These are phyloP conservation scores for Amylocystis lapponica DNA, from an alignment of 768 basidiomycete species.

Conservation along the genomic window DNA sequence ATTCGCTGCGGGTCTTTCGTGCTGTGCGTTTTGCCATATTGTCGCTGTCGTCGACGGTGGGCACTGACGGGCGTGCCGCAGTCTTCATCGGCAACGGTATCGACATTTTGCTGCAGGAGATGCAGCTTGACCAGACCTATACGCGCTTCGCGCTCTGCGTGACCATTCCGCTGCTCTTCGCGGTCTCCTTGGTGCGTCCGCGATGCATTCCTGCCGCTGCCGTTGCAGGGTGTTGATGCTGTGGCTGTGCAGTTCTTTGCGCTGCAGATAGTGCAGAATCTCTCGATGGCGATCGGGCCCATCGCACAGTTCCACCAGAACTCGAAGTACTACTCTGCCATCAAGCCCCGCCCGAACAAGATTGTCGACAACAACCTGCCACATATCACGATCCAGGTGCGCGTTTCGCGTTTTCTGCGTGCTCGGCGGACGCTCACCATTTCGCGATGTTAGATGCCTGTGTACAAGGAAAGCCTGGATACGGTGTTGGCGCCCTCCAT, in stretches of 20 bases:
- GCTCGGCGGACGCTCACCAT: background rate
- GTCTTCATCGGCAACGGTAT: constrained; percentile 64
- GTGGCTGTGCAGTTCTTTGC: constrained; percentile 28
- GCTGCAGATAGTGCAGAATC: constrained; percentile 36
- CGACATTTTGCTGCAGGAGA: constrained; percentile 53
- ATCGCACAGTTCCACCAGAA: constrained; percentile 48
- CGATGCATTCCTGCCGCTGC: background rate
- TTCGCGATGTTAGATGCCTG: too few relatives aligned
- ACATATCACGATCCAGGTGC: constrained; percentile 50
- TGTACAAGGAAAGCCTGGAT: constrained; percentile 47
- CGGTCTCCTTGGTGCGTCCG: constrained; percentile 38
- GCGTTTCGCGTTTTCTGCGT: too few relatives aligned
- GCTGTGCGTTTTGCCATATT: constrained; percentile 18
- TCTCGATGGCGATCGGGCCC: constrained; percentile 42
- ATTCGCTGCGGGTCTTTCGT: constrained; percentile 26
- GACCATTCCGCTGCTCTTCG: constrained; percentile 36
- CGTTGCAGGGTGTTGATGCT: background rate
- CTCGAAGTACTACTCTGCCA: constrained; percentile 48
- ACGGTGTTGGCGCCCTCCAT: constrained; percentile 44
- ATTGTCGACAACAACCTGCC: constrained; percentile 39
- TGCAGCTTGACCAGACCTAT: constrained; percentile 40
- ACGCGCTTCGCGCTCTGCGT: constrained; percentile 38
- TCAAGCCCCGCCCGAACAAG: constrained; percentile 37
- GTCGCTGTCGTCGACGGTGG: background rate
- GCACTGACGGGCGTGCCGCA: constrained; percentile 21